Conservation (phyloP, 345 rosid species). For the Carallia pectinifolia region DNA sequence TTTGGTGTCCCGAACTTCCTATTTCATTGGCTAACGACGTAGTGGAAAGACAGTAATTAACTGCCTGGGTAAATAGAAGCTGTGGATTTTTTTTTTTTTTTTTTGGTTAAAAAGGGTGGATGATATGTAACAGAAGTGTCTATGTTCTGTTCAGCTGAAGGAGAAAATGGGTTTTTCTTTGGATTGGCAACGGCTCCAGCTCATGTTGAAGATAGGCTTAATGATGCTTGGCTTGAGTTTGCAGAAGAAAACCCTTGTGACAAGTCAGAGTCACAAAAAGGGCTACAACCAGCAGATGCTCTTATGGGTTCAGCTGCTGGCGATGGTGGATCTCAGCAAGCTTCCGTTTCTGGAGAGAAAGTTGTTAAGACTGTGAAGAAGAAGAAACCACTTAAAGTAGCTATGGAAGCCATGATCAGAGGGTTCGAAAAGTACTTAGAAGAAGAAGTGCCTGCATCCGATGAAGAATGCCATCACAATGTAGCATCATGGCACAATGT, state of each 20-base stretch:
- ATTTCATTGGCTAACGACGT: too few species aligned
- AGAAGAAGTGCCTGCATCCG: slow-evolving; percentile 24
- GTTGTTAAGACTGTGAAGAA: slow-evolving; percentile 26
- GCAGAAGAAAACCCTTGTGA: slow-evolving; percentile 60
- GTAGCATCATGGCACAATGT: slow-evolving; percentile 96
- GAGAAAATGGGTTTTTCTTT: slow-evolving; percentile 67
- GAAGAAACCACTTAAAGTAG: slow-evolving; percentile 54
- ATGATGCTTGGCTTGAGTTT: slow-evolving; percentile 94
- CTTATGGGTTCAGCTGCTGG: slow-evolving; percentile 46
- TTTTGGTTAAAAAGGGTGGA: neutral
- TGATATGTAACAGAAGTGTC: neutral
- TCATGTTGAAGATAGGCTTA: slow-evolving; percentile 81
- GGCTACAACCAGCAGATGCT: slow-evolving; percentile 41
- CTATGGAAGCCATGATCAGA: slow-evolving; percentile 92
- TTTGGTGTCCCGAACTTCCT: too few species aligned
- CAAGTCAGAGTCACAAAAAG: slow-evolving; percentile 34
- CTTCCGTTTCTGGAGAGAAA: slow-evolving; percentile 22
- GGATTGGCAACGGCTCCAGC: slow-evolving; percentile 99
- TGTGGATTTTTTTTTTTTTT: neutral
- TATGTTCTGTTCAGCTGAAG: slow-evolving; percentile 28
- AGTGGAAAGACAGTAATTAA: too few species aligned
- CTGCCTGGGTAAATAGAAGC: too few species aligned
- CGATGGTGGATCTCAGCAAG: slow-evolving; percentile 54
- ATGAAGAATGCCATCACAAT: slow-evolving; percentile 56
- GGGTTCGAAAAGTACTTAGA: slow-evolving; percentile 58